Evolutionary conservation across 805 yeast species (phyloP), one percentile per base, ranked within the genome.

Genomic region (Nakazawaea wyomingensis): DNA sequence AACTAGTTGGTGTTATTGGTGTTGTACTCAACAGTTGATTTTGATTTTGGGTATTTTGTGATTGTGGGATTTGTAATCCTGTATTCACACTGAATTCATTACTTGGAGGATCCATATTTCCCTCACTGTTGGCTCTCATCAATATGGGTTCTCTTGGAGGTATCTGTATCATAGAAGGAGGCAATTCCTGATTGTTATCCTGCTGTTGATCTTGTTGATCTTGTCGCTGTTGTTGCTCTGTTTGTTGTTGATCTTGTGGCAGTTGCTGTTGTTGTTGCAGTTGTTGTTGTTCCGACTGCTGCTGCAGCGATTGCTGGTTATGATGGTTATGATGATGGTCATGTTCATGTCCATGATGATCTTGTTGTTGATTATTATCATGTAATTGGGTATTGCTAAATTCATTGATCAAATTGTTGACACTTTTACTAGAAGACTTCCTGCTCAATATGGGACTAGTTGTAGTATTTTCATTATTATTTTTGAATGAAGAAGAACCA

Each of bases 141-240:
- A 69, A 63, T 35, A 69, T 69, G 6, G 74, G 74, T 40, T 62
- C 65, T 43, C 65, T 66, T 22, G 74, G 73, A 37, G 61, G 67
- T 10, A 64, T 56, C 43, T 62, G 66, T 33, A 61, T 50, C 73
- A 68, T 66, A 45, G 65, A 64, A 21, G 68, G 62, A 5, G 68
- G 69, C 31, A 61, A 56, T 46, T 54, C 45, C 22, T 24, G 33
- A 17, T 37, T 42, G 22, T 35, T 24, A 8, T 18, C 13, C 11
- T 16, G 7, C 18, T 20, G 19, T 9, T 33, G 33, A 14, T 33
- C 26, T 9, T 37, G 33, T 6, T 16, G 16, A 5, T 37, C 27
- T 22, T 14, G 28, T 14, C n/a, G 17, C 17, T n/a, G 7, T 26
- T 20, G 19, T 9, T 33, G 33, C 16, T 33, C 26, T 21, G 31